Evolutionary conservation across 1,139 yeast species (phyloP), one percentile per base, ranked within the genome.

Genomic region (Suhomyces ambrosiae): DNA sequence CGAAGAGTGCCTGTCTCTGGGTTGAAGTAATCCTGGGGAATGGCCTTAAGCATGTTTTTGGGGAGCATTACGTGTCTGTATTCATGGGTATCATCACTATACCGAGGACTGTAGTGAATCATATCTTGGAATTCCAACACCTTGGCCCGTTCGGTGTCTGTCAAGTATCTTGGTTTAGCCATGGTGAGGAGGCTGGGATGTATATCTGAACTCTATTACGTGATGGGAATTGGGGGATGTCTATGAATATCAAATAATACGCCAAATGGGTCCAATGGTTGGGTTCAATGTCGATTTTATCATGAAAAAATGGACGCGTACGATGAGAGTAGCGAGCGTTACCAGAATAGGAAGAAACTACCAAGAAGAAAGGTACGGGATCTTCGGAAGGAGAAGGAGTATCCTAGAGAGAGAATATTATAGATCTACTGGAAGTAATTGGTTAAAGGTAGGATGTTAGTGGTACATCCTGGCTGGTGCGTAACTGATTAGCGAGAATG

Each of bases 11-110:
- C 97, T 3, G 96, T 87, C 45, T 90, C 96, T 9, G 92, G 86
- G 58, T 90, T 86, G 69, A 94, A 94, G 59, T 89, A 94, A 60
- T 94, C 98, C 40, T 84, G 82, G n/a, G 98, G 98, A 44, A 94
- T 88, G 33, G 82, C 90, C 61, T 90, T 90, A 42, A 94, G 76
- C 96, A 94, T 88, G 47, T 86, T 87, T 57, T 94, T 89, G 46
- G 99, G 99, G 43, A 94, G 76, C 80, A 92, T 92, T 35, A 94
- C 99, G 60, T 94, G 99, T 58, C 98, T 76, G 50, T 65, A 69
- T 65, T 92, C 98, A 56, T 79, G 86, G 36, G 83, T 76, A 57
- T 90, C 97, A 55, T 92, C 97, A 23, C 89, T 82, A 65, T 90
- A 86, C 53, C 94, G 70, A 23, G 95, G 95, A 21, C 97, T 88